A percentile compares a stretch with the other conserved stretches of the same genome.
These are phyloP conservation scores for Bruguiera hainesii DNA, from an alignment of 441 rosid genomes.

Conservation along the genomic window DNA sequence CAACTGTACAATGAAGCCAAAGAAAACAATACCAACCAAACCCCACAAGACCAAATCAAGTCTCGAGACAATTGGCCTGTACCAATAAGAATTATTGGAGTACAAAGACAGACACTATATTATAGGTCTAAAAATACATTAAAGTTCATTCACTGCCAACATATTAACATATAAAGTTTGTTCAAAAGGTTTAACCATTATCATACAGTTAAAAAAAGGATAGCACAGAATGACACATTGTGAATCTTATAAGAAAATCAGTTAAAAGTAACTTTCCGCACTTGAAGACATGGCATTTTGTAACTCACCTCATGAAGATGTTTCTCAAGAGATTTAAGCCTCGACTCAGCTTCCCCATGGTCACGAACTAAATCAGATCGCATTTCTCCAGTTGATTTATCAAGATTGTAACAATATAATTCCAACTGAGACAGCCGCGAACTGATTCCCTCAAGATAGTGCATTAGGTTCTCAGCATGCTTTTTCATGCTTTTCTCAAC, in stretches of 20 bases:
- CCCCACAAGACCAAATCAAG: too few relatives aligned
- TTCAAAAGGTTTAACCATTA: too few relatives aligned
- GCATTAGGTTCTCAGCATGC: conserved; percentile 64
- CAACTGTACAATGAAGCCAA: too few relatives aligned
- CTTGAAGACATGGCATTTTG: background rate
- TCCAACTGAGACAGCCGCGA: conserved; percentile 88
- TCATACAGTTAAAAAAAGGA: too few relatives aligned
- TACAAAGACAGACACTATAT: too few relatives aligned
- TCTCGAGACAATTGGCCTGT: too few relatives aligned
- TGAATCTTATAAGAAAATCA: background rate
- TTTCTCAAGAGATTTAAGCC: conserved; percentile 82
- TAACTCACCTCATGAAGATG: conserved; percentile 85
- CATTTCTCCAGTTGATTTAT: conserved; percentile 89
- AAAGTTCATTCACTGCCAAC: too few relatives aligned
- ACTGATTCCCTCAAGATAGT: conserved; percentile 89
- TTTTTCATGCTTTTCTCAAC: conserved; percentile 80
- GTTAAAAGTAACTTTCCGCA: background rate
- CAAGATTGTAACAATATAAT: conserved; percentile 84
- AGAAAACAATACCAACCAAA: too few relatives aligned
- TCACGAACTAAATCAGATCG: conserved; percentile 67
- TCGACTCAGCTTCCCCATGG: conserved; percentile 63
- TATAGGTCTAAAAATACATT: too few relatives aligned
- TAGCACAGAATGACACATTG: too few relatives aligned
- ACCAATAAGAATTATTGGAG: too few relatives aligned
- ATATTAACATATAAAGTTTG: too few relatives aligned